Base-by-base conservation (phyloP, 192 early-diverging fungal species). In the Linderina pennispora region DNA sequence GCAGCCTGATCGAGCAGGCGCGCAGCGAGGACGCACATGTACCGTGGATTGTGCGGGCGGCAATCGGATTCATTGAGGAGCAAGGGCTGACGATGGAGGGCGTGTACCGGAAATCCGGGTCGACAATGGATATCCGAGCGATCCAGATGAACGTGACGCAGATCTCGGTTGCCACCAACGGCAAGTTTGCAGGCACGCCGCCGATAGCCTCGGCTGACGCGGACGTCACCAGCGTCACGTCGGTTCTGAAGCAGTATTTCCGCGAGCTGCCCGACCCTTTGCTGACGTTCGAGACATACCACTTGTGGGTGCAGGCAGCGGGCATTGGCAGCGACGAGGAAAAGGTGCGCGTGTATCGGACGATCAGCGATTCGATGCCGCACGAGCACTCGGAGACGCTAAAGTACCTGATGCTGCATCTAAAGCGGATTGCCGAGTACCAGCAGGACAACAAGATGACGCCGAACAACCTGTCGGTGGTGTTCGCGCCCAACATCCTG, bases 401-500 rank as follows among this genome's bases (percentile, higher is more conserved):
- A 20, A 73, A 70, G 43, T 65, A 67, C 23, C 48, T 90, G 45
- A 73, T 87, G 45, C 44, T 50, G 31, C 88, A 90, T 50, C 56
- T 86, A 43, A 62, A 82, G 49, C 74, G 64, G 14, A 84, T 98
- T 8, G 66, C 77, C 3, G 40, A 78, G 23, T 46, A 75, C 19
- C 71, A 77, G 24, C 50, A 56, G 24, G 62, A 77, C 19, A 98
- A 98, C 63, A 77, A 88, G 43, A 98, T 98, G 95, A 83, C 79
- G 3, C 62, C 89, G 31, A 89, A 92, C 59, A 98, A 97, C 42
- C 60, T 98, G 40, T 81, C 90, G 17, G 91, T 95, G 25, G 90
- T 98, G 20, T 95, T 98, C 85, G 92, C 85, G 4, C 91, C 90
- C 9, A 94, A 87, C 4, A 55, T 98, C 21, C 57, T 90, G 71